phyloP scores from a whole-genome alignment of 1,139 yeast genomes.

The Debaryomyces fabryi region DNA sequence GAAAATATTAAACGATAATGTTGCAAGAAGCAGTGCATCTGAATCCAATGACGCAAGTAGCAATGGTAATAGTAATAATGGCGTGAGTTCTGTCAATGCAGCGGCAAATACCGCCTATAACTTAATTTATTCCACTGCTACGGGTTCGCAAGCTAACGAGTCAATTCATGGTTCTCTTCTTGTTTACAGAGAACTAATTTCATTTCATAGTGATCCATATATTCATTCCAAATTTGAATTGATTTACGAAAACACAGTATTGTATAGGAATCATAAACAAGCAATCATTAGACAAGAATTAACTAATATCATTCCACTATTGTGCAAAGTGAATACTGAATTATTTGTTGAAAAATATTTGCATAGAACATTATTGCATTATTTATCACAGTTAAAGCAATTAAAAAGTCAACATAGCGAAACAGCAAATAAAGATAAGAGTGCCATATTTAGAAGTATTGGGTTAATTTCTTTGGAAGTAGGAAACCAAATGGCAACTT shows the following conservation, averaged over 20 bases:
- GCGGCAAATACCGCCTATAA: conserved; percentile 27
- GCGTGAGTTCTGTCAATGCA: conserved; percentile 14
- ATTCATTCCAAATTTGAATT: conserved; percentile 61
- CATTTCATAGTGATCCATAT: conserved; percentile 61
- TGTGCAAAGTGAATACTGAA: conserved; percentile 78
- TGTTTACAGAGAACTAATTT: conserved; percentile 80
- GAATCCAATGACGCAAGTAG: conserved; percentile 4
- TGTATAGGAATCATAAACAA: conserved; percentile 77
- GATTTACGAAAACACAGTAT: conserved; percentile 74
- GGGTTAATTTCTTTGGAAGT: conserved; percentile 87
- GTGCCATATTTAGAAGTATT: conserved; percentile 77
- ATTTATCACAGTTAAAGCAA: conserved; percentile 76
- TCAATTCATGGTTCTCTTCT: conserved; percentile 83
- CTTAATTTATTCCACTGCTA: conserved; percentile 27
- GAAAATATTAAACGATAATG: conserved; percentile 34
- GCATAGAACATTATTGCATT: conserved; percentile 77
- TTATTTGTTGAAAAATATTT: conserved; percentile 80
- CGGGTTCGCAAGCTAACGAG: conserved; percentile 51
- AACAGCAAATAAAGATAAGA: conserved; percentile 58
- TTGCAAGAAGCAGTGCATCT: conserved; percentile 4
- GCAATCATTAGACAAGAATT: conserved; percentile 80
- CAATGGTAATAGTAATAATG: neutral
- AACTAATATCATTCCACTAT: conserved; percentile 75
- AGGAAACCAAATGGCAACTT: conserved; percentile 84
- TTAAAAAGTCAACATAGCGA: conserved; percentile 52